phyloP scores from a whole-genome alignment of 2,329 filamentous ascomycete species.

The Podosphaera leucotricha region DNA sequence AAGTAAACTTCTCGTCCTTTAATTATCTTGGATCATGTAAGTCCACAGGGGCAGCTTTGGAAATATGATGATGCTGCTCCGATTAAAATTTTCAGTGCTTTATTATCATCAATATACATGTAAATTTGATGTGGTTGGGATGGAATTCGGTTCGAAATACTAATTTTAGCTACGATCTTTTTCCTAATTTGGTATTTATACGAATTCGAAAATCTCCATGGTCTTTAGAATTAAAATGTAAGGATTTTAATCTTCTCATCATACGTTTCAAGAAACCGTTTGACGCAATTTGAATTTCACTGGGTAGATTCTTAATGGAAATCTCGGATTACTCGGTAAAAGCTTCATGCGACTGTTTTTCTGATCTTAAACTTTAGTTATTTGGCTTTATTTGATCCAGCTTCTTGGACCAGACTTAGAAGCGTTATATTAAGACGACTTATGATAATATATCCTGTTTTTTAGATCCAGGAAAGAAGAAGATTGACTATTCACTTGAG shows the following conservation, averaged over 20 bases:
- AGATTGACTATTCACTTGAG: not conserved
- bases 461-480: not conserved
- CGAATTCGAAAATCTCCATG: not conserved
- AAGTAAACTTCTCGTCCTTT: not conserved
- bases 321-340: not conserved
- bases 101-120: not conserved
- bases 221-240: not conserved
- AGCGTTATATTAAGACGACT: not conserved
- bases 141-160: not conserved
- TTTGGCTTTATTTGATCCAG: not conserved
- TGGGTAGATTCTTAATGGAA: not conserved
- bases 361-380: too few relatives aligned
- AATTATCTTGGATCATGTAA: not conserved
- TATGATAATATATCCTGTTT: not conserved
- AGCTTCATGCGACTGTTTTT: not conserved
- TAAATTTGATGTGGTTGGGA: not conserved
- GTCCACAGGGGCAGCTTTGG: not conserved
- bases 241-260: not conserved
- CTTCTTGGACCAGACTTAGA: not conserved
- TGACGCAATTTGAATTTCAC: not conserved
- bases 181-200: not conserved
- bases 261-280: not conserved
- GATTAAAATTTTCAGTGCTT: not conserved
- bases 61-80: not conserved
- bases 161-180: not conserved